Base-by-base conservation (phyloP, 2,329 filamentous ascomycete genomes). In the Metarhizium sp. region DNA sequence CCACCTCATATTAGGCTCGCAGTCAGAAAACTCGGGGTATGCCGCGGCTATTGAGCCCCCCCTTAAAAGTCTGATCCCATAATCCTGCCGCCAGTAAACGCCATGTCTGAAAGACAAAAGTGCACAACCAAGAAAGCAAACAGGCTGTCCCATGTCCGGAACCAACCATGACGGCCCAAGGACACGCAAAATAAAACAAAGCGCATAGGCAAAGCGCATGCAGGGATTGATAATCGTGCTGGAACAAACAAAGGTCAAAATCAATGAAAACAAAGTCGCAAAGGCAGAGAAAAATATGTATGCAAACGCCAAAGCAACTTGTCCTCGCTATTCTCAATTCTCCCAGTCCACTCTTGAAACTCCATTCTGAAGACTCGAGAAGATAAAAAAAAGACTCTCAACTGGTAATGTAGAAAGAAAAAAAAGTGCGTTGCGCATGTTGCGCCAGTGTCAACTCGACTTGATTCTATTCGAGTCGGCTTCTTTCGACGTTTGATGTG, bases 231-330 rank as follows among this genome's bases (percentile, higher is more conserved):
- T 18, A 11, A 20, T 45, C 6, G 6, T 10, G 18, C 6, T 13
- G 38, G 42, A 45, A 16, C 42, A 45, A 45, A 16, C n/a, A 34
- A n/a, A 52, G 20, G 48, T 3, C 18, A 18, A 49, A 50, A 3
- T 11, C 16, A 38, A 25, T 25, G 3, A 30, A 50, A 54, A 47
- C 11, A 18, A 51, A 54, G 5, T 25, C 10, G 32, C 43, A 40
- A 50, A 30, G 34, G 48, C 18, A 18, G 20, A 38, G 20, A 49
- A 55, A 2, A 54, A 40, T 36, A 25, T 50, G 20, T 30, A 59
- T 60, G 55, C 59, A 56, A 52, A 59, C 56, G 59, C 59, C 59
- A 59, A 54, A 56, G 54, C 48, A 54, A 54, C 36, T 52, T 25
- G 18, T 46, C 48, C 51, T 49, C 51, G 45, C 51, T 58, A 30